phyloP scores from a whole-genome alignment of 169 alveolate species.

The Plasmodium coatneyi region DNA sequence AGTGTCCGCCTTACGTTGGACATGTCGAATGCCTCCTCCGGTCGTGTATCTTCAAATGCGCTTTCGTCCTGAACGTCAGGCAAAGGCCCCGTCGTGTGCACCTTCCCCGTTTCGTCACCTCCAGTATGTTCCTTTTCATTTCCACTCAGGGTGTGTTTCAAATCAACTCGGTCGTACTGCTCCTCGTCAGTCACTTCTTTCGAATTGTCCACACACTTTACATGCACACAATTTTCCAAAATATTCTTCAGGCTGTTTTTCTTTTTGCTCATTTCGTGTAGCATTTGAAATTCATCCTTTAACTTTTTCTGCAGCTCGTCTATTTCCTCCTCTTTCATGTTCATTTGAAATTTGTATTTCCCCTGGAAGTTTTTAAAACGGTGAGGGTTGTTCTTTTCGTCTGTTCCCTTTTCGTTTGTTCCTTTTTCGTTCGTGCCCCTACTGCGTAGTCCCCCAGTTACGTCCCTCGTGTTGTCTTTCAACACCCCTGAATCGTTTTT shows the following conservation, averaged over 20 bases:
- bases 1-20: background rate
- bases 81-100: background rate
- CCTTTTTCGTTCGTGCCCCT: background rate
- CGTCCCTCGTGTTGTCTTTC: background rate
- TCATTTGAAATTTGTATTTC: conserved; percentile 46
- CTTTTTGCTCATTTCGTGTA: conserved; percentile 26
- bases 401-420: background rate
- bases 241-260: conserved; percentile 19
- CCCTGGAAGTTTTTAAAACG: conserved; percentile 22
- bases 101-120: background rate
- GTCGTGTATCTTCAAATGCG: background rate
- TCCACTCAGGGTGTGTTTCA: background rate
- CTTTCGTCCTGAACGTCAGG: background rate
- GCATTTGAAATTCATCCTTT: conserved; percentile 37
- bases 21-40: background rate
- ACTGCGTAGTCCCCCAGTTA: background rate
- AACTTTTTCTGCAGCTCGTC: conserved; percentile 27
- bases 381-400: background rate
- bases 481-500: background rate
- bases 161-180: background rate
- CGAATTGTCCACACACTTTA: background rate
- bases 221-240: background rate
- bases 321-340: conserved; percentile 47
- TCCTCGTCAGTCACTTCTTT: background rate
- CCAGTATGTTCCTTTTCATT: background rate